A percentile compares a stretch with the other conserved stretches of the same genome.
Conservation (phyloP, 352 stramenopile species). For the Phytophthora ohioensis region DNA sequence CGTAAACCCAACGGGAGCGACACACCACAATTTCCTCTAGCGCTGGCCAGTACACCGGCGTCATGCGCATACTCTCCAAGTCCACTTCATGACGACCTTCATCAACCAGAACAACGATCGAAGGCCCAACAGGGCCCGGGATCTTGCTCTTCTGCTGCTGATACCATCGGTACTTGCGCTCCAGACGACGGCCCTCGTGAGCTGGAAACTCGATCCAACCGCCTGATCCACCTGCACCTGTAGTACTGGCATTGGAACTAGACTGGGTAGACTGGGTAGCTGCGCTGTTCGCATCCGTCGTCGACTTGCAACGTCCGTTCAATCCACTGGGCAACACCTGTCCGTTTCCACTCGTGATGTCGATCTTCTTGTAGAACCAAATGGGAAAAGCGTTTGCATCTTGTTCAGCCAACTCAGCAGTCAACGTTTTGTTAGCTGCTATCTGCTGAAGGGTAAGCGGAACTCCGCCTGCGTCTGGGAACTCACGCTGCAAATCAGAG, state of each 20-base stretch:
- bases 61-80: conserved; percentile 82
- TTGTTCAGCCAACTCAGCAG: conserved; percentile 55
- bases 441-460: conserved; percentile 56
- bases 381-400: conserved; percentile 73
- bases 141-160: conserved; percentile 53
- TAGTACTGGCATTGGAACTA: conserved; percentile 20
- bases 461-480: conserved; percentile 56
- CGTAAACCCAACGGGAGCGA: conserved; percentile 82
- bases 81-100: conserved; percentile 86
- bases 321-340: conserved; percentile 45
- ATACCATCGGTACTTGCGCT: conserved; percentile 77
- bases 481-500: conserved; percentile 63
- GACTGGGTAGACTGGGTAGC: conserved; percentile 11
- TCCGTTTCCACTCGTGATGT: conserved; percentile 46
- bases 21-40: conserved; percentile 76
- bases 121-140: conserved; percentile 44
- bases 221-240: conserved; percentile 23
- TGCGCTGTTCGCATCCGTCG: conserved; percentile 13
- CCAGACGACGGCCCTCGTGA: conserved; percentile 76
- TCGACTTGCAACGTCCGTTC: conserved; percentile 26
- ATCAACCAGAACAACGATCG: conserved; percentile 77
- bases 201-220: conserved; percentile 82
- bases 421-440: conserved; percentile 48
- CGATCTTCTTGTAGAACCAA: conserved; percentile 86
- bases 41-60: conserved; percentile 79